Evolutionary conservation across 1,284 basidiomycete species (phyloP), one percentile per base, ranked within the genome.

Genomic region (Clitocybe nebularis): DNA sequence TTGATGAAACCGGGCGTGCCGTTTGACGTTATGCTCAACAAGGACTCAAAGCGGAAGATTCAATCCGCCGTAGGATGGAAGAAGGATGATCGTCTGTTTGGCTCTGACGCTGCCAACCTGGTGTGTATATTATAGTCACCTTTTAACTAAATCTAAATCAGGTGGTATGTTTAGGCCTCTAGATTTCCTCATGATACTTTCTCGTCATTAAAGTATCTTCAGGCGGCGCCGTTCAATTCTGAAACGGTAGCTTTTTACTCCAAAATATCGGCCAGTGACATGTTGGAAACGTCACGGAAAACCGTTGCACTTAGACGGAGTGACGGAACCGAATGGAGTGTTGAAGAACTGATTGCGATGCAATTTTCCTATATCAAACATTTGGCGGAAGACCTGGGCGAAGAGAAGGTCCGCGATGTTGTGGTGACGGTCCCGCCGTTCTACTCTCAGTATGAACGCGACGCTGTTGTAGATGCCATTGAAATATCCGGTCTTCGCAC

Each of bases 1-100:
- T 73, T 99, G 48, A 89, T 99, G 77, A 95, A 95, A 60, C 95
- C 95, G 1, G 95, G 94, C 29, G 72, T 91, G 39, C 93, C 95
- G 1, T 96, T 99, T 57, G 95, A 99, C 66, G 91, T 99, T 22
- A 74, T 99, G 24, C 73, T 99, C 38, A 94, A 96, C 68, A 89
- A 91, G 61, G 95, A 98, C 63, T 95, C 92, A 29, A 98, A 97
- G 69, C 77, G 95, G 51, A 99, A 99, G 69, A 92, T 97, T 40
- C 86, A 89, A 54, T 82, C 89, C 16, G 81, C 85, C 1, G 89
- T 97, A 0, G 86, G 76, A 22, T 95, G 88, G 89, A 94, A 91
- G 68, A 77, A 78, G 51, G 79, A 82, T 11, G 94, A 98, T 59
- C 74, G 93, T 44, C 66, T 94, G 24, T 94, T 97, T 66, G 92